Percentiles rank a stretch among this genome's conserved stretches.
Evolutionary conservation across 306 rosid genomes (phyloP).

Genomic region (Acacia acuminata): DNA sequence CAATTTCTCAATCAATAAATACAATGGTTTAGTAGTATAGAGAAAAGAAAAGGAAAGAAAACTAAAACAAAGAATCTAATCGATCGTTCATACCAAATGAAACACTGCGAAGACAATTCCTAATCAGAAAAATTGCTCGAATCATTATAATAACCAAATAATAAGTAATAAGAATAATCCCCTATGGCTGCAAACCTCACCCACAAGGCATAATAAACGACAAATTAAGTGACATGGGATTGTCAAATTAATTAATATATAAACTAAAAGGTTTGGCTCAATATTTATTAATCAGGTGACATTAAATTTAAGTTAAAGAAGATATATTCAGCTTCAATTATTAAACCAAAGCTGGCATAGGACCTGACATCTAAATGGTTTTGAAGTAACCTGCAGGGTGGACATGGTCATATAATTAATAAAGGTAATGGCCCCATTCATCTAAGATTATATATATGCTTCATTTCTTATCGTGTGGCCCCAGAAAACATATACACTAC

Average conservation of each 20-base stretch:
- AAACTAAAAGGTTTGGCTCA: background rate
- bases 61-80: background rate
- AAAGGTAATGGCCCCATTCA: background rate
- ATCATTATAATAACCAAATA: background rate
- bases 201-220: conserved; percentile 6
- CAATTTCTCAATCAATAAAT: background rate
- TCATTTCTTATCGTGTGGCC: background rate
- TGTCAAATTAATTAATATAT: background rate
- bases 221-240: background rate
- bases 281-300: background rate
- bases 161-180: background rate
- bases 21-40: background rate
- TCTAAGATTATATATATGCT: background rate
- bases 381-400: conserved; percentile 12
- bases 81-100: background rate
- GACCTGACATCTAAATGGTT: conserved; percentile 9
- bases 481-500: background rate
- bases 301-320: conserved; percentile 9
- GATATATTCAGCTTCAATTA: background rate
- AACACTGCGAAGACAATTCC: background rate
- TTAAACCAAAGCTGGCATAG: conserved; percentile 13
- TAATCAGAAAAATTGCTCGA: background rate
- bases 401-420: conserved; percentile 2
- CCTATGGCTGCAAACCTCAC: background rate
- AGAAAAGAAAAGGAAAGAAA: background rate